phyloP scores from a whole-genome alignment of 2,329 filamentous ascomycete genomes.

The Juglanconis oblonga region DNA sequence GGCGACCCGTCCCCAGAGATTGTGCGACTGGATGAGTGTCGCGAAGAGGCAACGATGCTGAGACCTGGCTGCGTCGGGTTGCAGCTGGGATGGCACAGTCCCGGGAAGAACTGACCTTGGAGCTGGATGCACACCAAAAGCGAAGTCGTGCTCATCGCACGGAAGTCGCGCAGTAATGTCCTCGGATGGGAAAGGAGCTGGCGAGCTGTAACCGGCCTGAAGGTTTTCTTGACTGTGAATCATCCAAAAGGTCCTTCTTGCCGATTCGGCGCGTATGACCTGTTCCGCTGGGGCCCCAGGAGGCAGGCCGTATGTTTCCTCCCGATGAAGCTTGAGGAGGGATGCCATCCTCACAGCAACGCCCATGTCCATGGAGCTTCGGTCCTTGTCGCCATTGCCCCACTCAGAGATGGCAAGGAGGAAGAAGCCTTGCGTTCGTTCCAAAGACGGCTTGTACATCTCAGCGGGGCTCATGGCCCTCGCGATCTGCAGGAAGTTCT shows the following conservation, averaged over 20 bases:
- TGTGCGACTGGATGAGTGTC: constrained; percentile 34
- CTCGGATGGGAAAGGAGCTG: constrained; percentile 29
- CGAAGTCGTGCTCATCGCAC: constrained; percentile 35
- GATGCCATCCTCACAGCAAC: constrained; percentile 35
- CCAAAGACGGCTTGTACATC: constrained; percentile 29
- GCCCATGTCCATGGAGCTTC: constrained; percentile 35
- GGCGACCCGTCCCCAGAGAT: constrained; percentile 35
- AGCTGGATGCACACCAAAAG: constrained; percentile 29
- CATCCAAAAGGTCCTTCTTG: constrained; percentile 36
- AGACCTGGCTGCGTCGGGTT: constrained; percentile 24
- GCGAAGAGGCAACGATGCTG: constrained; percentile 33
- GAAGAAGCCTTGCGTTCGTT: constrained; percentile 30
- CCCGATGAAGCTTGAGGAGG: constrained; percentile 33
- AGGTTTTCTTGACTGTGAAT: constrained; percentile 35
- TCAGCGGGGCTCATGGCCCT: constrained; percentile 23
- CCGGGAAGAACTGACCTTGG: constrained; percentile 31
- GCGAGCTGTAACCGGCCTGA: constrained; percentile 32
- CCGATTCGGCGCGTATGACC: constrained; percentile 31
- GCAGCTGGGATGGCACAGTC: constrained; percentile 27
- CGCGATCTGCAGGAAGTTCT: constrained; percentile 26
- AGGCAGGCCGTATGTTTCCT: constrained; percentile 32
- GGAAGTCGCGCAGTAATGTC: constrained; percentile 36
- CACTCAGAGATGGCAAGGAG: constrained; percentile 31
- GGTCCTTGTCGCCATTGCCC: constrained; percentile 31
- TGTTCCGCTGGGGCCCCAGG: constrained; percentile 25